Evolutionary conservation across 495 filamentous ascomycete species (phyloP).

Genomic region (Jackrogersella multiformis): DNA sequence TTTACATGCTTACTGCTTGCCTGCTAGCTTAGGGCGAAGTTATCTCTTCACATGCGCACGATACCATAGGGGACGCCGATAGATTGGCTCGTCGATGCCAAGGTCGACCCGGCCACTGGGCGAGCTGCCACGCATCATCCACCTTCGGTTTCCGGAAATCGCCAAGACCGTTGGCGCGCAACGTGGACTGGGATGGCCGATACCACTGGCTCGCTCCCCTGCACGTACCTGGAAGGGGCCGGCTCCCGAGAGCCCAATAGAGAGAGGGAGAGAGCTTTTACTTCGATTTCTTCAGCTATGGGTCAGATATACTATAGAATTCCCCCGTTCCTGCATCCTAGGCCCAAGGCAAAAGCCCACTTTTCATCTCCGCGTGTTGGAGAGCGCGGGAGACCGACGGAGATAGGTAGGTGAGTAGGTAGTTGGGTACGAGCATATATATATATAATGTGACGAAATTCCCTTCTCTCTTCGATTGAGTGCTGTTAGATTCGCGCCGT

Average conservation of each 20-base stretch:
- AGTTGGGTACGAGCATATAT: conserved; percentile 1
- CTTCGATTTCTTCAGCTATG: conserved; percentile 14
- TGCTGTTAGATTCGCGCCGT: neutral
- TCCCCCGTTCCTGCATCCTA: conserved; percentile 29
- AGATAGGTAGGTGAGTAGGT: no score
- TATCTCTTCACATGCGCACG: neutral
- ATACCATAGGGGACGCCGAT: conserved; percentile 13
- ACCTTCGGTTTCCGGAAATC: conserved; percentile 45
- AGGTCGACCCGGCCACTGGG: conserved; percentile 18
- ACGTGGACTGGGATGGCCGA: conserved; percentile 32
- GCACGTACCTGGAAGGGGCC: neutral
- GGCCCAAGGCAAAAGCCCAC: conserved; percentile 14
- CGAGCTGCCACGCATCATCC: conserved; percentile 15
- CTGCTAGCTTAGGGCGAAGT: conserved; percentile 3
- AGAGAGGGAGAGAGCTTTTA: conserved; percentile 13
- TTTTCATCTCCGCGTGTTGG: conserved; percentile 25
- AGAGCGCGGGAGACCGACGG: no score
- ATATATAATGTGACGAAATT: conserved; percentile 4
- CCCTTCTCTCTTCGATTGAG: neutral
- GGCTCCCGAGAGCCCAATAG: conserved; percentile 27
- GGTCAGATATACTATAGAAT: no score
- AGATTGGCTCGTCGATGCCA: conserved; percentile 32
- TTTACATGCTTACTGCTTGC: no score
- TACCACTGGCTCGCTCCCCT: conserved; percentile 28
- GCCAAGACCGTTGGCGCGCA: conserved; percentile 27